These are phyloP conservation scores for Fraxinus greggii DNA, from an alignment of 305 asterid genomes.

Conservation along the genomic window DNA sequence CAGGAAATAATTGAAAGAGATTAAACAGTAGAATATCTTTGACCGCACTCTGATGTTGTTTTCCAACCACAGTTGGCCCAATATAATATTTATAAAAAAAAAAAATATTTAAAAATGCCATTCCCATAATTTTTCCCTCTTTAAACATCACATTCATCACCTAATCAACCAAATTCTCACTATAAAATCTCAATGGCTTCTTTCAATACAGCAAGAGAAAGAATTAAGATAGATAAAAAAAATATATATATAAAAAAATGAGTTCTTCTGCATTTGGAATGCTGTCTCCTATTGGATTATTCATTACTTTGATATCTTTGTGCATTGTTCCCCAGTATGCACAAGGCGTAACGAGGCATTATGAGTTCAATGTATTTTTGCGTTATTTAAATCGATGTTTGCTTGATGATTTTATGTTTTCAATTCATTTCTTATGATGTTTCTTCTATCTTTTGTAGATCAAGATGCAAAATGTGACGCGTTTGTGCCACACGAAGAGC, in stretches of 20 bases:
- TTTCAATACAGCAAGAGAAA: conserved; percentile 6
- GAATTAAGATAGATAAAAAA: not conserved
- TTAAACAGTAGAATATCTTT: conserved; percentile 30
- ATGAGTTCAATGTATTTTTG: conserved; percentile 32
- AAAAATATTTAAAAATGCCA: not conserved
- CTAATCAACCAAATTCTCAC: conserved; percentile 22
- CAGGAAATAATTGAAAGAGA: conserved; percentile 13
- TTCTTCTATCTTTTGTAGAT: conserved; percentile 29
- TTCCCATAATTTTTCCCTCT: not conserved
- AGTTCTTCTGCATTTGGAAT: not conserved
- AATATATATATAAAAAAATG: not conserved
- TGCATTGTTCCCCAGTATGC: conserved; percentile 25
- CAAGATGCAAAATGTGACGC: conserved; percentile 46
- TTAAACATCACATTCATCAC: conserved; percentile 11
- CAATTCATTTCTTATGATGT: not conserved
- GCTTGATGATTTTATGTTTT: not conserved
- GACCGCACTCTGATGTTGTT: conserved; percentile 39
- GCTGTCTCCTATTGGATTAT: conserved; percentile 4
- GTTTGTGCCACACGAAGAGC: conserved; percentile 56
- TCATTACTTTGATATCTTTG: conserved; percentile 13
- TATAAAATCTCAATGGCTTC: conserved; percentile 20
- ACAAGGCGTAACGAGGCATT: conserved; percentile 30
- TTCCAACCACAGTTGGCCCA: conserved; percentile 27
- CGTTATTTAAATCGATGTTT: not conserved
- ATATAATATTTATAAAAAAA: not conserved